Evolutionary conservation across 371 early-diverging fungal genomes (phyloP), one percentile per base, ranked within the genome.

Genomic region (Mucor sp.): DNA sequence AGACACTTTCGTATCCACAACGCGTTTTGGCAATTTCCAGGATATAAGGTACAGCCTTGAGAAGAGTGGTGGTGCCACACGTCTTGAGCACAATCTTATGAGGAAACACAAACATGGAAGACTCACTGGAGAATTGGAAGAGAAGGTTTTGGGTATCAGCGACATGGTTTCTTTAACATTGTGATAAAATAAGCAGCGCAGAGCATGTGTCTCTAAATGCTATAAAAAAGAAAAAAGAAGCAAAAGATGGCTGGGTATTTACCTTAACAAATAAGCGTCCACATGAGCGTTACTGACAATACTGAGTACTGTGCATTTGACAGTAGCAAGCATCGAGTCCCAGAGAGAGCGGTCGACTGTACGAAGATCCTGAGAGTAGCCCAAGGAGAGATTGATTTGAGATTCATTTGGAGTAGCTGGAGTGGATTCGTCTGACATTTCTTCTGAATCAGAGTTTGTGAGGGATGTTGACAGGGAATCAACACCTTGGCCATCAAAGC

Each of bases 21-120:
- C 78, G 81, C 43, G 82, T 78, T 30, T 77, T 72, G 6, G 95
- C 96, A 68, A 95, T 90, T 66, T 92, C 89, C 44, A 97, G 72
- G 47, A 97, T 89, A 60, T 87, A 84, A 56, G 94, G 93, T 57
- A 97, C 71, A 35, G 95, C 92, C 69, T 89, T 84, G 69, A 97
- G 77, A 30, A 97, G 81, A 9, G 95, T 95, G 23, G 97, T 97
- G 17, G 96, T 95, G 41, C 97, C 96, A 80, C 96, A 96, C 3
- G 97, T 97, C 85, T 97, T 97, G 70, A 97, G 84, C 50, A 97
- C 91, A 48, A 96, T 67, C 68, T 94, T 93, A 85, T 95, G 92
- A 8, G 90, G 89, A 72, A 93, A 95, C 23, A 97, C 94, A 76
- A 97, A 97, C 89, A 97, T 89, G 61, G 96, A 95, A 14, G 94